Conservation (phyloP, 1,284 basidiomycete genomes). For the Austropuccinia psidii region DNA sequence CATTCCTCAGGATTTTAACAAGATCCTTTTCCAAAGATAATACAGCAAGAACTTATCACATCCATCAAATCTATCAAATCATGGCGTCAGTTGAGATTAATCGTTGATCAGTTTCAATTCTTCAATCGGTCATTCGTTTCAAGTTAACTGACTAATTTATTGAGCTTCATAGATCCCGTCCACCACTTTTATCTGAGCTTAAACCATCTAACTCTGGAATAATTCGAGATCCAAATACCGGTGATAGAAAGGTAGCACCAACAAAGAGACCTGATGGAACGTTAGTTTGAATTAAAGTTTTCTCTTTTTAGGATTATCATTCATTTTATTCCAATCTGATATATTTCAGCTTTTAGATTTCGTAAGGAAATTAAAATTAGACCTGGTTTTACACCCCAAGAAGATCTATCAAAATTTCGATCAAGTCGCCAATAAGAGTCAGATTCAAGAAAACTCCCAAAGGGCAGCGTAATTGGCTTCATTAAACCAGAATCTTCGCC, state of each 20-base stretch:
- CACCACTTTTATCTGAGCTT: constrained; percentile 20
- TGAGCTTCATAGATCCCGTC: constrained; percentile 2
- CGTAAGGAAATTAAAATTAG: constrained; percentile 84
- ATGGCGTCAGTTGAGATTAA: too few relatives aligned
- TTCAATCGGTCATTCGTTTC: too few relatives aligned
- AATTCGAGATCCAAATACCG: constrained; percentile 67
- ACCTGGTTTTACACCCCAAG: constrained; percentile 87
- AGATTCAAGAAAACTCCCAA: constrained; percentile 57
- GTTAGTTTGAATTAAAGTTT: constrained; percentile 55
- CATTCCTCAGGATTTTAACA: too few relatives aligned
- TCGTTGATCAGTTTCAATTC: too few relatives aligned
- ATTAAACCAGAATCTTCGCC: constrained; percentile 21
- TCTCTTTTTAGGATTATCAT: not conserved
- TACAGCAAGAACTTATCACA: too few relatives aligned
- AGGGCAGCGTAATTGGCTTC: constrained; percentile 61
- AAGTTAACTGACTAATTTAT: constrained; percentile 42
- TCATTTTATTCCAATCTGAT: not conserved
- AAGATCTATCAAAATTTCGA: constrained; percentile 78
- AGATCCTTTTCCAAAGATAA: too few relatives aligned
- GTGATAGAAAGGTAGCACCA: constrained; percentile 79
- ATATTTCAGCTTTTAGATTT: constrained; percentile 53
- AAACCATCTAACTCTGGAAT: constrained; percentile 62
- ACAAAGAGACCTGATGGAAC: constrained; percentile 74
- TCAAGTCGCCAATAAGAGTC: constrained; percentile 64
- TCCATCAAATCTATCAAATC: too few relatives aligned